Evolutionary conservation across 1,284 basidiomycete species (phyloP).

Genomic region (Papiliotrema flavescens): DNA sequence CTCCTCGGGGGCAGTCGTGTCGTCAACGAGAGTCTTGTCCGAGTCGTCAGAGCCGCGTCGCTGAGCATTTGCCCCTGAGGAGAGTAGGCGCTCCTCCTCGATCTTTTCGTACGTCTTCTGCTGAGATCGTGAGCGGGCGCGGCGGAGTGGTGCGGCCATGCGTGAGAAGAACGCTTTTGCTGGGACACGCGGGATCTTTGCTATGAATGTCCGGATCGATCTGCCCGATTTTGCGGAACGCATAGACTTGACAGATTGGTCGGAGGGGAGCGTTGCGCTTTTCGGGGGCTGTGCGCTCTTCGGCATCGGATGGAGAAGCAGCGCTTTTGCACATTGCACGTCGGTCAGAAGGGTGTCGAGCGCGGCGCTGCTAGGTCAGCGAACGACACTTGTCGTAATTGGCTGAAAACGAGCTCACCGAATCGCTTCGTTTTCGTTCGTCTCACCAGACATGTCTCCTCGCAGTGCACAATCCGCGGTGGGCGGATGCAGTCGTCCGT

Average conservation of each 20-base stretch:
- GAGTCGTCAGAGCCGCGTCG: slow-evolving; percentile 14
- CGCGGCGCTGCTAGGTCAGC: neutral
- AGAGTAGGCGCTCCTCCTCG: neutral
- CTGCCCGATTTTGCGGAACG: neutral
- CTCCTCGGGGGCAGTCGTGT: neutral
- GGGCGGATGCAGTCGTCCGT: too few species aligned
- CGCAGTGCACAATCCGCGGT: too few species aligned
- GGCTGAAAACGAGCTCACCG: neutral
- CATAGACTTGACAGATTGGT: neutral
- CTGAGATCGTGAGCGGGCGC: neutral
- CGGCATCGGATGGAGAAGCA: neutral
- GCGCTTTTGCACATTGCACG: neutral
- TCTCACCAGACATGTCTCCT: too few species aligned
- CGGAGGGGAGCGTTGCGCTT: neutral
- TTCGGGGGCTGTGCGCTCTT: neutral
- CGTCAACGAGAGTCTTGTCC: slow-evolving; percentile 17
- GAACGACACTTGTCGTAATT: neutral
- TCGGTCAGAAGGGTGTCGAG: neutral
- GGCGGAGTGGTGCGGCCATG: neutral
- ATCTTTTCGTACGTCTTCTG: neutral
- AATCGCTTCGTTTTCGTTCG: neutral
- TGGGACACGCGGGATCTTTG: neutral
- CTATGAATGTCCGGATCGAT: neutral
- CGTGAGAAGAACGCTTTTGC: neutral
- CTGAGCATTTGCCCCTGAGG: neutral